Conservation (phyloP, 2,329 filamentous ascomycete genomes). For the Talaromyces marneffei region DNA sequence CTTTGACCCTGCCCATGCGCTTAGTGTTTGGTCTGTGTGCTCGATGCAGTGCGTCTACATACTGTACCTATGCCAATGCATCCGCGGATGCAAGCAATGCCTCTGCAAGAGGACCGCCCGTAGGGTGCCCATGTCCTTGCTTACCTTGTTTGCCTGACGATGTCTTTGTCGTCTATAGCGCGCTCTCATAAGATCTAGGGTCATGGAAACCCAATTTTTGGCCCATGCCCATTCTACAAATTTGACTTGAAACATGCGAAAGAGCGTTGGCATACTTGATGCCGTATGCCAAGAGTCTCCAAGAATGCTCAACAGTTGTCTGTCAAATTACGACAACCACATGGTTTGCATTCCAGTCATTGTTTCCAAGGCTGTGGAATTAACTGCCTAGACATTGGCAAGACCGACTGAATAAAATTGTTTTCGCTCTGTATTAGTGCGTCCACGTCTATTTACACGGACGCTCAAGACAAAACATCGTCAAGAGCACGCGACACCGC, state of each 20-base stretch:
- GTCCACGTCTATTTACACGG: not conserved
- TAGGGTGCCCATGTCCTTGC: not conserved
- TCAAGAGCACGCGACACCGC: conserved; percentile 9
- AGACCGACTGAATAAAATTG: no score
- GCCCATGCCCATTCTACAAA: not conserved
- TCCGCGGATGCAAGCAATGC: not conserved
- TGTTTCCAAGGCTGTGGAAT: no score
- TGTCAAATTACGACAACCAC: not conserved
- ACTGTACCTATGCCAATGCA: not conserved
- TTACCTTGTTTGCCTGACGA: not conserved
- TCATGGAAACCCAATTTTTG: not conserved
- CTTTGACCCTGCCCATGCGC: not conserved
- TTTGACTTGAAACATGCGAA: not conserved
- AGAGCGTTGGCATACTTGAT: not conserved
- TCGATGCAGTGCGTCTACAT: not conserved
- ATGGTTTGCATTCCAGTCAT: not conserved
- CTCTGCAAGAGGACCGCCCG: not conserved
- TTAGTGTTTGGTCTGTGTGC: no score
- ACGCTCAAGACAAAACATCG: not conserved
- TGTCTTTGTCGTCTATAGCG: not conserved
- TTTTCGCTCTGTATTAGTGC: no score
- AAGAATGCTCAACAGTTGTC: not conserved
- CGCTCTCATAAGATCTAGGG: not conserved
- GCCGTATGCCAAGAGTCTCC: not conserved
- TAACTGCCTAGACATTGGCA: no score